phyloP scores from a whole-genome alignment of 768 basidiomycete genomes.

The Kwoniella sp. region DNA sequence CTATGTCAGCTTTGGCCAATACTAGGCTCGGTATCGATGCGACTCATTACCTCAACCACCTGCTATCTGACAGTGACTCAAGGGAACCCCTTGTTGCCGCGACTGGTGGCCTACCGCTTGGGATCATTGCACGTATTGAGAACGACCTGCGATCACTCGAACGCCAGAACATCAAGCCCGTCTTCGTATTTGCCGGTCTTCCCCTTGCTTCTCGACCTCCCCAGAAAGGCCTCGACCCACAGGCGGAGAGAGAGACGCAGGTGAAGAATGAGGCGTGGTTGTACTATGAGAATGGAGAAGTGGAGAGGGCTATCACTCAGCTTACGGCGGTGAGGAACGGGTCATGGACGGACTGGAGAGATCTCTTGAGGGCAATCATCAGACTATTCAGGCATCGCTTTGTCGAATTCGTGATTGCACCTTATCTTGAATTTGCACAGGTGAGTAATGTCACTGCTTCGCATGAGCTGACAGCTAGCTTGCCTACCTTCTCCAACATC shows the following conservation, averaged over 20 bases:
- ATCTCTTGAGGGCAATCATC: constrained; percentile 90
- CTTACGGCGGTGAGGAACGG: constrained; percentile 75
- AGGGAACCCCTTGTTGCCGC: constrained; percentile 91
- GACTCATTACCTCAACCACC: constrained; percentile 77
- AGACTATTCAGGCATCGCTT: constrained; percentile 90
- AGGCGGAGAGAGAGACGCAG: constrained; percentile 37
- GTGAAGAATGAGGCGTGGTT: constrained; percentile 74
- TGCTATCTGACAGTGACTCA: constrained; percentile 68
- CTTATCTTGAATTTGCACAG: constrained; percentile 94
- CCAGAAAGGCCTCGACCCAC: constrained; percentile 61
- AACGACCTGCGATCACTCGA: constrained; percentile 86
- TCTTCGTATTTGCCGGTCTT: constrained; percentile 96
- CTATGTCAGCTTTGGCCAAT: constrained; percentile 79
- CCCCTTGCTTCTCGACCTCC: constrained; percentile 75
- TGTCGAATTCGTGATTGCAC: constrained; percentile 94
- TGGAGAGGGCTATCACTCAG: constrained; percentile 80
- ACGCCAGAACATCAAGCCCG: constrained; percentile 90
- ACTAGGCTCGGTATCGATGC: constrained; percentile 97
- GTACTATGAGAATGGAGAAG: constrained; percentile 88
- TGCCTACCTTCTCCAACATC: constrained; percentile 90
- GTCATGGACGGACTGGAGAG: constrained; percentile 67
- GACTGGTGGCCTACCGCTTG: constrained; percentile 90
- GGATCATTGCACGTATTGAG: constrained; percentile 75
- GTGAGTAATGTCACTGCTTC: constrained; percentile 61
- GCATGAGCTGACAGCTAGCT: constrained; percentile 62